Base-by-base conservation (phyloP, 495 filamentous ascomycete species). In the Echria macrotheca region DNA sequence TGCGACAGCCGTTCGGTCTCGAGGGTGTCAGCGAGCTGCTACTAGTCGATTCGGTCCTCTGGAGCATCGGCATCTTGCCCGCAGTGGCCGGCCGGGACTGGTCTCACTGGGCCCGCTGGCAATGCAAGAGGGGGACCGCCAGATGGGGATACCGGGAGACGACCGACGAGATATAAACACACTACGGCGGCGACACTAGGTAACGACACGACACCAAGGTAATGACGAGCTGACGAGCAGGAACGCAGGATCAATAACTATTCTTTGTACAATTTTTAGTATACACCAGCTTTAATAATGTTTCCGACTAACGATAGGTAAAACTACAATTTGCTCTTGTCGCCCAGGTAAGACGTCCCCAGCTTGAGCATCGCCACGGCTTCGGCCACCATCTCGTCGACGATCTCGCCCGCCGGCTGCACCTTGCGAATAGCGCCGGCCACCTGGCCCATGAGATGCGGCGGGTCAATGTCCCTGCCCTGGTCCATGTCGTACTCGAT, bases 361-460 rank as follows among this genome's bases (percentile, higher is more conserved):
- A 69, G 47, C 66, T 70, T 81, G 47, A 96, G 61, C 68, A 85
- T 76, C 7, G 76, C 74, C 15, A 87, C 79, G 2, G 89, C 87
- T 68, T 91, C 83, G 28, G 66, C 62, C n/a, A 95, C 85, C 84
- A 96, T 94, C 59, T 91, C 85, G 47, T 78, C 78, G 15, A 96
- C 81, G 68, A 97, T 94, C 56, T 78, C 72, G 36, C 72, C 78
- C 0, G 91, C 91, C 1, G 91, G 89, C 69, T 87, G 78, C 32
- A 96, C 76, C 40, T 83, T 77, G 31, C 69, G 63, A 21, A 96
- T 81, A 8, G 79, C 71, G 2, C 84, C 91, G 0, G 89, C 85
- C 12, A 96, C 89, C 71, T 94, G 87, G n/a, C 89, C 89, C 89
- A 96, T 96, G 54, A 96, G 55, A 66, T 88, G 90, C 23, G 89